Base-by-base conservation (phyloP, 1,284 basidiomycete species). In the Phlebopus sp. region DNA sequence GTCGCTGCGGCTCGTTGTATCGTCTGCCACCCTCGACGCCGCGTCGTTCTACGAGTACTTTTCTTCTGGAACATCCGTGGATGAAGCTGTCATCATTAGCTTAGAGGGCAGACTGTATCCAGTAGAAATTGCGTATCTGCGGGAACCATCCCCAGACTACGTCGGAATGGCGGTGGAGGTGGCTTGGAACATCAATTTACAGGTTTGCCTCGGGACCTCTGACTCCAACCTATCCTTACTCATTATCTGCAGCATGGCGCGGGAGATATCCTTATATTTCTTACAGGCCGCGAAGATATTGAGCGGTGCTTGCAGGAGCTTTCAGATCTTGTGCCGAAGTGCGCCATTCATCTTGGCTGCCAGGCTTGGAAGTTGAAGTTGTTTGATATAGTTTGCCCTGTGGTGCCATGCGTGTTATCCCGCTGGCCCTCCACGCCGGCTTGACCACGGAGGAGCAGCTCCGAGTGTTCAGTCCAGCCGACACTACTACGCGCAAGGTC, bases 271-370 rank as follows among this genome's bases (percentile, higher is more conserved):
- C 78, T 99, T 10, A 84, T 98, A 3, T 99, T 99, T 64, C 67
- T 98, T 40, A 95, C 97, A 0, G 94, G 97, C n/a, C 78, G 96
- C 47, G 96, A 99, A 59, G 97, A 99, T 61, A 99, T 99, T 42
- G 93, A 99, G 38, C 74, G 79, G 27, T 94, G 88, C 49, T 67
- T 97, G 7, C 89, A 96, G 58, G 80, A 83, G 45, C 72, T 98
- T 2, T 73, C 86, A 0, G 94, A 98, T 57, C 73, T 88, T 45
- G 64, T 90, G 34, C 80, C 89, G 39, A 80, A 78, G 91, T 92
- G 57, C 53, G 80, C 14, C 39, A 15, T 30, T 31, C 27, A 17
- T 35, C 30, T 32, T 31, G 10, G 35, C 44, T 4, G 37, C 6
- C 38, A 15, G 51, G 7, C 18, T 29, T 50, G 25, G 36, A 46